A percentile compares a stretch with the other conserved stretches of the same genome.
Conservation (phyloP, 2,329 filamentous ascomycete species). For the Gaeumannomyces sp. region DNA sequence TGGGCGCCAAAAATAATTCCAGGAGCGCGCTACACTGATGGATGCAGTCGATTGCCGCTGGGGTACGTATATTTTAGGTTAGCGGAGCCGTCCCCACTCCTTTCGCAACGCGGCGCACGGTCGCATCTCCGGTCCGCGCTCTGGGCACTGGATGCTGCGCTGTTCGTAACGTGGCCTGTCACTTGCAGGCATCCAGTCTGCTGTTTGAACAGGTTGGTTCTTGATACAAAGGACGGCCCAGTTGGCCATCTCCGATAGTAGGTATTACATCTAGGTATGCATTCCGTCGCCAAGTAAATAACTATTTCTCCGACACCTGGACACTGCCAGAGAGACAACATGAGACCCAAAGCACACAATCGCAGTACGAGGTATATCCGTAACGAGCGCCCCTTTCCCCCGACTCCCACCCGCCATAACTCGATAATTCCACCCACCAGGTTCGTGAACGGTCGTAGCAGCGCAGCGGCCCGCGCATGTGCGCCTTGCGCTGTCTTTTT, state of each 20-base stretch:
- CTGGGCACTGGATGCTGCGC: too few relatives aligned
- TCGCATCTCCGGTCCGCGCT: neutral
- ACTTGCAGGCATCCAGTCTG: neutral
- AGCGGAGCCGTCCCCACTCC: neutral
- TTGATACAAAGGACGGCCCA: neutral
- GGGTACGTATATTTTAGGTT: neutral
- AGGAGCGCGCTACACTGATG: neutral
- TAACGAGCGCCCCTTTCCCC: neutral
- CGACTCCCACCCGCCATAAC: neutral
- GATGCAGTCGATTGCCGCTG: too few relatives aligned
- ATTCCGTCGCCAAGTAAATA: neutral
- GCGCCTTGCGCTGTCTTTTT: neutral
- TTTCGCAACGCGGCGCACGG: neutral
- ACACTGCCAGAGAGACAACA: neutral
- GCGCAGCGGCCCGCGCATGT: neutral
- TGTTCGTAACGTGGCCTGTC: neutral
- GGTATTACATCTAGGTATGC: conserved; percentile 1
- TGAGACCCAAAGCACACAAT: neutral
- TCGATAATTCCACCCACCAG: neutral
- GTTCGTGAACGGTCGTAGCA: conserved; percentile 1
- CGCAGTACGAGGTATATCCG: neutral
- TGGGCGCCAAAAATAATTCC: neutral
- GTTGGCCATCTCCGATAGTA: neutral
- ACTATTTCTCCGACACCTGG: neutral
- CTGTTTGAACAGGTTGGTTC: neutral